Percentiles rank a stretch among this genome's conserved stretches.
Evolutionary conservation across 2,329 filamentous ascomycete genomes (phyloP).

Genomic region (Aspergillus phoenicis): DNA sequence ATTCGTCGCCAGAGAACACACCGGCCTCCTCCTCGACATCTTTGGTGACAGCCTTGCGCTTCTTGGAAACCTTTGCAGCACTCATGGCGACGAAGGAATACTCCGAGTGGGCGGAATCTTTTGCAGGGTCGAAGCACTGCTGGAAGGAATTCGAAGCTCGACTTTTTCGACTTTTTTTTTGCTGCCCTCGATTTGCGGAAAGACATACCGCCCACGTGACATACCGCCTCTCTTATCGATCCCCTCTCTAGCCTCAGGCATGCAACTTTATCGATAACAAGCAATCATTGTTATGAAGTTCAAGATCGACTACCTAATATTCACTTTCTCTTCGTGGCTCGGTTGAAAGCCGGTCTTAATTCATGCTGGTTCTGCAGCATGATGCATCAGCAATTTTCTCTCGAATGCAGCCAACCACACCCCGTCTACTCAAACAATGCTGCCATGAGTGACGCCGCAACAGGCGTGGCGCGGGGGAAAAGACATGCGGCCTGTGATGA

Average conservation of each 20-base stretch:
- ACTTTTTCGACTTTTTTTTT: slow-evolving; percentile 16
- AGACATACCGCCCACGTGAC: slow-evolving; percentile 42
- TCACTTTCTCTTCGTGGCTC: background rate
- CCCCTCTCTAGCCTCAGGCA: slow-evolving; percentile 18
- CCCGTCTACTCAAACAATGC: slow-evolving; percentile 12
- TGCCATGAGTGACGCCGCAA: slow-evolving; percentile 7
- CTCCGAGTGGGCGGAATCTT: background rate
- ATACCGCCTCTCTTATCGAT: slow-evolving; percentile 29
- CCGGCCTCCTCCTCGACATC: slow-evolving; percentile 55
- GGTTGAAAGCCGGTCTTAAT: no score
- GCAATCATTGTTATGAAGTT: no score
- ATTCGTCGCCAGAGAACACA: slow-evolving; percentile 63
- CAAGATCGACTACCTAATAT: no score
- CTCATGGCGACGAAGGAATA: slow-evolving; percentile 33
- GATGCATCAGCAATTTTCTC: slow-evolving; percentile 16
- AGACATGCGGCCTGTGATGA: slow-evolving; percentile 53
- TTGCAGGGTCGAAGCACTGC: background rate
- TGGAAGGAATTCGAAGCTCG: slow-evolving; percentile 3
- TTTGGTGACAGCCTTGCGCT: slow-evolving; percentile 65
- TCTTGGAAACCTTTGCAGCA: slow-evolving; percentile 51
- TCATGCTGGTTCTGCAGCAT: background rate
- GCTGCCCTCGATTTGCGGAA: slow-evolving; percentile 4
- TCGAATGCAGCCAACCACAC: slow-evolving; percentile 15
- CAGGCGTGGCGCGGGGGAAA: slow-evolving; percentile 35
- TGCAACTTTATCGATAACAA: background rate